Evolutionary conservation across 805 yeast genomes (phyloP).

Genomic region (Nakazawaea ernobii): DNA sequence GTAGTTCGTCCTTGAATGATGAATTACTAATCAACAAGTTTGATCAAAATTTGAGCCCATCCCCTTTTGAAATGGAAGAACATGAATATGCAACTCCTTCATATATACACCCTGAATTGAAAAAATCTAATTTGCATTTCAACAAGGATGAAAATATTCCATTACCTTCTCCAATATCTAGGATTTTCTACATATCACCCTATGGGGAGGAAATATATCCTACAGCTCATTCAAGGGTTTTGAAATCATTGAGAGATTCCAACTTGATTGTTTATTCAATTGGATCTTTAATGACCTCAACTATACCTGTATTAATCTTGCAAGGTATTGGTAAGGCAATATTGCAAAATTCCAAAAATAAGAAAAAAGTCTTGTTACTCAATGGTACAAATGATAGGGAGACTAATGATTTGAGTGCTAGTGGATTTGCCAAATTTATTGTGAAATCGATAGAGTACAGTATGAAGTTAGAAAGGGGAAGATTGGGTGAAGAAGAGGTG

Average conservation of each 20-base stretch:
- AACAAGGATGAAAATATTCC: constrained; percentile 55
- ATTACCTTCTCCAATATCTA: constrained; percentile 64
- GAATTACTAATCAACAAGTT: constrained; percentile 8
- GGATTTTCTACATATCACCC: constrained; percentile 78
- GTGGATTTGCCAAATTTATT: constrained; percentile 51
- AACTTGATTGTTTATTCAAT: constrained; percentile 68
- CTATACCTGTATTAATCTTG: constrained; percentile 69
- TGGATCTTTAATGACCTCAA: constrained; percentile 86
- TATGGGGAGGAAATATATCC: constrained; percentile 87
- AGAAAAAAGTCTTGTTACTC: constrained; percentile 54
- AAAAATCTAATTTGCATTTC: constrained; percentile 69
- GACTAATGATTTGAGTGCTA: constrained; percentile 60
- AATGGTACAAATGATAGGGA: constrained; percentile 81
- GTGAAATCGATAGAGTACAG: constrained; percentile 54
- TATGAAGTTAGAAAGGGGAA: constrained; percentile 20
- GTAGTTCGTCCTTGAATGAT: constrained; percentile 5
- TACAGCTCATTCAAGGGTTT: constrained; percentile 57
- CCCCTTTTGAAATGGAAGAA: constrained; percentile 16
- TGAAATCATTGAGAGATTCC: constrained; percentile 41
- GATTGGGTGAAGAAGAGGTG: constrained; percentile 9
- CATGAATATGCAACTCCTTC: constrained; percentile 59
- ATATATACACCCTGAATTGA: constrained; percentile 74
- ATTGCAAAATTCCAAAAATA: constrained; percentile 15
- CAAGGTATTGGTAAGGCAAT: constrained; percentile 70
- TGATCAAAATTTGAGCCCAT: neutral